Conservation (phyloP, 805 yeast genomes). For the Saturnispora galanensis region DNA sequence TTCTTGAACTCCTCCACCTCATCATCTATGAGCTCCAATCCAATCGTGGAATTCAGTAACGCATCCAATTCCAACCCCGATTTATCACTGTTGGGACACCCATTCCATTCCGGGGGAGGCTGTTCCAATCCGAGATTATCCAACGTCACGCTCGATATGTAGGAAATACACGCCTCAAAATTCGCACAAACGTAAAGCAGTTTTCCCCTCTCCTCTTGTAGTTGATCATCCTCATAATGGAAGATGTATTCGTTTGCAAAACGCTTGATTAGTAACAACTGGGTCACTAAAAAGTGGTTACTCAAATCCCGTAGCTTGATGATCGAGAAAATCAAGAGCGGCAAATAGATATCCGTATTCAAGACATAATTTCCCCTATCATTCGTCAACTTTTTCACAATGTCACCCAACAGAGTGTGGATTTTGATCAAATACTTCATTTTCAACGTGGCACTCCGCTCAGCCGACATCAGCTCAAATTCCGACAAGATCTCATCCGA, state of each 20-base stretch:
- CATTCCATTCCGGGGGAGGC: constrained; percentile 9
- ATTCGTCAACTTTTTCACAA: constrained; percentile 16
- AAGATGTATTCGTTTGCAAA: constrained; percentile 24
- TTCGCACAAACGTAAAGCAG: constrained; percentile 28
- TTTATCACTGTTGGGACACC: constrained; percentile 6
- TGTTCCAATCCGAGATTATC: constrained; percentile 23
- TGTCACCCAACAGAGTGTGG: constrained; percentile 22
- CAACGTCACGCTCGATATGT: constrained; percentile 25
- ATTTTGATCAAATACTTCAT: constrained; percentile 23
- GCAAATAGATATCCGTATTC: constrained; percentile 28
- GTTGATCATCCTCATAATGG: constrained; percentile 14
- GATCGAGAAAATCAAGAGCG: constrained; percentile 26
- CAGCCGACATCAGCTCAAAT: constrained; percentile 25
- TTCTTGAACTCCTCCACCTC: constrained; percentile 16
- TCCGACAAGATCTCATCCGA: constrained; percentile 21
- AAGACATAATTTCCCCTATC: constrained; percentile 10
- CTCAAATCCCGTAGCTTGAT: constrained; percentile 24
- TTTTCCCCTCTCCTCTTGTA: constrained; percentile 25
- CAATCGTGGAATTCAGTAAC: constrained; percentile 17
- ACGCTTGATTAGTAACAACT: constrained; percentile 26
- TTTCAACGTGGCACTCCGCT: constrained; percentile 28
- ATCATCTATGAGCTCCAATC: constrained; percentile 22
- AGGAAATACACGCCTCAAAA: constrained; percentile 29
- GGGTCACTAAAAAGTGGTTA: constrained; percentile 23
- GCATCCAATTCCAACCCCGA: constrained; percentile 2